Evolutionary conservation across 179 eudicot genomes (phyloP).

Genomic region (Nepenthes alata): DNA sequence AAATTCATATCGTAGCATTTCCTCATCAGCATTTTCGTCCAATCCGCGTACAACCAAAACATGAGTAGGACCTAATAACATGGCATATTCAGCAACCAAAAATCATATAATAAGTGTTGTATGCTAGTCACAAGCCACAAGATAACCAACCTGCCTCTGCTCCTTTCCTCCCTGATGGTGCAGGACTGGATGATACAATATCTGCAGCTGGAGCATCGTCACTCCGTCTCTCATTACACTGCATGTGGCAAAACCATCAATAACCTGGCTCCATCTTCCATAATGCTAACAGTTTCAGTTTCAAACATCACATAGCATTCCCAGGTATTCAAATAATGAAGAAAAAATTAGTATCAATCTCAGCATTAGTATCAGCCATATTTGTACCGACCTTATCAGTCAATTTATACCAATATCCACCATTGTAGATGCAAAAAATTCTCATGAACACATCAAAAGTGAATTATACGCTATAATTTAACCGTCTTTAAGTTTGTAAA

Average conservation of each 20-base stretch:
- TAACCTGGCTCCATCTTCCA: not conserved
- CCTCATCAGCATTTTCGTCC: conserved; percentile 99
- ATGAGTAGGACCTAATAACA: conserved; percentile 78
- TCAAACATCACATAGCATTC: no score
- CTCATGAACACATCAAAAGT: no score
- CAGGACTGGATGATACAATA: conserved; percentile 55
- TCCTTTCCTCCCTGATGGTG: conserved; percentile 59
- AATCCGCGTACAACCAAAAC: conserved; percentile 96
- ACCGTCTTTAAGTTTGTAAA: no score
- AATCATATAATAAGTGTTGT: not conserved
- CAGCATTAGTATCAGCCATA: no score
- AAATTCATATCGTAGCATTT: conserved; percentile 97
- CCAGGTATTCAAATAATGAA: no score
- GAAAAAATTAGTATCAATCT: no score
- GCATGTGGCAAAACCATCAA: conserved; percentile 13
- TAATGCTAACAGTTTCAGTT: not conserved
- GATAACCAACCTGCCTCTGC: conserved; percentile 65
- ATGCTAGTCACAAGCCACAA: conserved; percentile 1
- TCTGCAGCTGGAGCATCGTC: conserved; percentile 99
- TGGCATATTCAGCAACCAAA: conserved; percentile 1
- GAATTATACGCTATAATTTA: no score
- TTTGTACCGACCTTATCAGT: no score
- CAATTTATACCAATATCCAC: no score
- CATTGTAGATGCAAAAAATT: no score
- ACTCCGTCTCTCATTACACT: conserved; percentile 90